phyloP scores from a whole-genome alignment of 805 yeast genomes.

The Candida endomychidarum region DNA sequence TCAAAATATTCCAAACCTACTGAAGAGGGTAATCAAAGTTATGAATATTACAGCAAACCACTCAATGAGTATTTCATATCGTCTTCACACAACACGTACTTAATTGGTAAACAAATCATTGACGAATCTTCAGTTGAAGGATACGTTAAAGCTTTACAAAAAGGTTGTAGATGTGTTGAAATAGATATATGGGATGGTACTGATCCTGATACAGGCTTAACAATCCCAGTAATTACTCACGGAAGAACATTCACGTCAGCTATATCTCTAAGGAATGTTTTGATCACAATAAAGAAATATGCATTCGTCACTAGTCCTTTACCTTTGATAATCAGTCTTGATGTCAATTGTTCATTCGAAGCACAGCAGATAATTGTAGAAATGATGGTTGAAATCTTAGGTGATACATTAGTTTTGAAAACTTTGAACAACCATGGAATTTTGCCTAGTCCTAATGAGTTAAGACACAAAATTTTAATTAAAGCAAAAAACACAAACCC shows the following conservation, averaged over 20 bases:
- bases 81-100: slow-evolving; percentile 92
- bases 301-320: slow-evolving; percentile 86
- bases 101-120: slow-evolving; percentile 83
- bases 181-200: slow-evolving; percentile 92
- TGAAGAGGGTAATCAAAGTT: slow-evolving; percentile 11
- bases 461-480: slow-evolving; percentile 69
- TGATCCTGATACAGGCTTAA: slow-evolving; percentile 43
- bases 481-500: slow-evolving; percentile 67
- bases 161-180: slow-evolving; percentile 94
- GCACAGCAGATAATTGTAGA: slow-evolving; percentile 63
- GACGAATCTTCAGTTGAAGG: slow-evolving; percentile 89
- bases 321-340: slow-evolving; percentile 85
- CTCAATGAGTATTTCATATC: slow-evolving; percentile 85
- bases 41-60: slow-evolving; percentile 47
- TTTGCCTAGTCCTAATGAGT: slow-evolving; percentile 72
- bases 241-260: slow-evolving; percentile 82
- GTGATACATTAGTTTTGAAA: slow-evolving; percentile 50
- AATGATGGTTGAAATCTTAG: slow-evolving; percentile 56
- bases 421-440: slow-evolving; percentile 32
- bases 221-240: slow-evolving; percentile 78
- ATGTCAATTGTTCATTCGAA: slow-evolving; percentile 69
- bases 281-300: slow-evolving; percentile 73
- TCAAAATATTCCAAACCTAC: slow-evolving; percentile 27
- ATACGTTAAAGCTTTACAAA: slow-evolving; percentile 78
- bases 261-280: slow-evolving; percentile 65